Conservation (phyloP, 306 rosid species). For the Glycyrrhiza uralensis region DNA sequence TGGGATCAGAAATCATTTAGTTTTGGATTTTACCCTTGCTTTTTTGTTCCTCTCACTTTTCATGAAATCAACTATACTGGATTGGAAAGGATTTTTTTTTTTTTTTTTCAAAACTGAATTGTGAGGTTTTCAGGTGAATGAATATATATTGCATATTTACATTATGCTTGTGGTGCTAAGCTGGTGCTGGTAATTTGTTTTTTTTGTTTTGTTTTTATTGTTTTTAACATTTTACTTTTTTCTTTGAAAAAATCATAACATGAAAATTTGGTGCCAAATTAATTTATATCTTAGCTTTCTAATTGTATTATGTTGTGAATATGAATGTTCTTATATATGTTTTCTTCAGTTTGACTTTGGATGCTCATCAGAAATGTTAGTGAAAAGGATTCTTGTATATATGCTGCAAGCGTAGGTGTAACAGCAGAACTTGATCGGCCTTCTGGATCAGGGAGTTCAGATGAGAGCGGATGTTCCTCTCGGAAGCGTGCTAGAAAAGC, state of each 20-base stretch:
- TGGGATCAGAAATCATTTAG: not conserved
- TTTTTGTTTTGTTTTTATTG: not conserved
- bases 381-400: constrained; percentile 42
- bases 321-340: constrained; percentile 28
- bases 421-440: constrained; percentile 53
- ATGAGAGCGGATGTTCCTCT: constrained; percentile 55
- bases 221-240: not conserved
- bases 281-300: constrained; percentile 1
- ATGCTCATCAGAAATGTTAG: constrained; percentile 43
- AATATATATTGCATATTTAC: not conserved
- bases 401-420: constrained; percentile 61
- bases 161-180: not conserved
- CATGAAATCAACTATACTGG: not conserved
- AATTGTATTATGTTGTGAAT: constrained; percentile 19
- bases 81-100: not conserved
- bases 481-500: constrained; percentile 82
- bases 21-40: not conserved
- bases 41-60: not conserved
- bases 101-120: not conserved
- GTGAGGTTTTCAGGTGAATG: constrained; percentile 8
- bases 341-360: constrained; percentile 41
- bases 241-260: not conserved
- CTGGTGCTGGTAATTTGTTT: not conserved
- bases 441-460: constrained; percentile 75
- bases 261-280: constrained; percentile 1